Evolutionary conservation across 2,329 filamentous ascomycete genomes (phyloP).

Genomic region (Ciborinia camelliae): DNA sequence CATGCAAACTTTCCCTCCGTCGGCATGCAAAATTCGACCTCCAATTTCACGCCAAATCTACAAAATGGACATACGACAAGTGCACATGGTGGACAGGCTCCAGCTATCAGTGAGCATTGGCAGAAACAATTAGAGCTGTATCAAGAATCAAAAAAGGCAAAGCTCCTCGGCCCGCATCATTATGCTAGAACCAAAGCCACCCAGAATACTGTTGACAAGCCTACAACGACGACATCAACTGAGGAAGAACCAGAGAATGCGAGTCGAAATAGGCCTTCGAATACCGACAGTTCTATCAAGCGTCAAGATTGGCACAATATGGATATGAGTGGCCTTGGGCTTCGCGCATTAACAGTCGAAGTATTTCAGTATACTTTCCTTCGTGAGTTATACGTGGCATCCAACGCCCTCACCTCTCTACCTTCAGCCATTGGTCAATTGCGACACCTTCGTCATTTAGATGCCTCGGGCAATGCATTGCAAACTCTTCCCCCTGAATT

Average conservation of each 20-base stretch:
- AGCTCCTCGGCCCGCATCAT: constrained; percentile 60
- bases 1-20: constrained; percentile 62
- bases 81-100: constrained; percentile 49
- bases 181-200: constrained; percentile 70
- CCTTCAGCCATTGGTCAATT: constrained; percentile 79
- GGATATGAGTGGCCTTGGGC: constrained; percentile 92
- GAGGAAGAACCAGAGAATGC: constrained; percentile 52
- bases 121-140: constrained; percentile 79
- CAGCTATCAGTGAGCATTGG: constrained; percentile 69
- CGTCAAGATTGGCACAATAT: constrained; percentile 88
- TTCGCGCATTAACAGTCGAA: constrained; percentile 74
- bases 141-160: constrained; percentile 71
- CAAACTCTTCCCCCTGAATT: constrained; percentile 81
- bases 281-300: constrained; percentile 62
- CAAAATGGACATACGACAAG: constrained; percentile 55
- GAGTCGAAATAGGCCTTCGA: constrained; percentile 54
- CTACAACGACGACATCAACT: constrained; percentile 46
- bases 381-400: constrained; percentile 87
- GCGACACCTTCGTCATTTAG: constrained; percentile 75
- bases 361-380: constrained; percentile 88
- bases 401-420: constrained; percentile 82
- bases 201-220: constrained; percentile 56
- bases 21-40: constrained; percentile 61
- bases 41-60: constrained; percentile 51
- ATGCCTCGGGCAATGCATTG: constrained; percentile 86